Evolutionary conservation across 1,284 basidiomycete genomes (phyloP).

Genomic region (Puccinia coronata): DNA sequence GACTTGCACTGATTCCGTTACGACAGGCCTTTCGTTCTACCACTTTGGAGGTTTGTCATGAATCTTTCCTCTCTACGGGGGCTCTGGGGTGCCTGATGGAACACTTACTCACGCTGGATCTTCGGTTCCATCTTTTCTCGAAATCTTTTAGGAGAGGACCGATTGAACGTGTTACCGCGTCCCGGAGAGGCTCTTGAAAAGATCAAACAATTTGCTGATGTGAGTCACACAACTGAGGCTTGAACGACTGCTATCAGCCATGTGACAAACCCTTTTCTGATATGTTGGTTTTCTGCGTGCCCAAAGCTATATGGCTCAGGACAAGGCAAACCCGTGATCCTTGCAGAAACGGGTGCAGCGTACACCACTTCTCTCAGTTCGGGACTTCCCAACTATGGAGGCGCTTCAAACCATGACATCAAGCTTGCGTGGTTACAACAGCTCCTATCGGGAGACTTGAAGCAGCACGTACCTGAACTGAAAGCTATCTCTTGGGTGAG

Average conservation of each 20-base stretch:
- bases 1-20: neutral
- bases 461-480: constrained; percentile 15
- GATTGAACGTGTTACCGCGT: constrained; percentile 27
- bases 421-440: constrained; percentile 30
- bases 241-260: neutral
- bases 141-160: neutral
- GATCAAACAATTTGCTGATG: constrained; percentile 39
- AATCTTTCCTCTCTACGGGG: neutral
- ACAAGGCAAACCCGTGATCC: constrained; percentile 25
- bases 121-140: neutral
- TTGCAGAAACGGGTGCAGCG: constrained; percentile 37
- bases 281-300: neutral
- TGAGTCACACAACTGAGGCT: neutral
- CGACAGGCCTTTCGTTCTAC: constrained; percentile 41
- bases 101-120: neutral
- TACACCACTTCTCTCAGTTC: constrained; percentile 33
- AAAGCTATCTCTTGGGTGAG: constrained; percentile 39
- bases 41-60: constrained; percentile 44
- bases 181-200: constrained; percentile 26
- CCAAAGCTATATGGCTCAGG: constrained; percentile 26
- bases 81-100: neutral
- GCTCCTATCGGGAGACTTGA: neutral
- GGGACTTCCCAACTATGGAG: constrained; percentile 18
- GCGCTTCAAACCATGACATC: constrained; percentile 39
- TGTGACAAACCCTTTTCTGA: neutral